Conservation (phyloP, 495 filamentous ascomycete species). For the Neurospora sp. region DNA sequence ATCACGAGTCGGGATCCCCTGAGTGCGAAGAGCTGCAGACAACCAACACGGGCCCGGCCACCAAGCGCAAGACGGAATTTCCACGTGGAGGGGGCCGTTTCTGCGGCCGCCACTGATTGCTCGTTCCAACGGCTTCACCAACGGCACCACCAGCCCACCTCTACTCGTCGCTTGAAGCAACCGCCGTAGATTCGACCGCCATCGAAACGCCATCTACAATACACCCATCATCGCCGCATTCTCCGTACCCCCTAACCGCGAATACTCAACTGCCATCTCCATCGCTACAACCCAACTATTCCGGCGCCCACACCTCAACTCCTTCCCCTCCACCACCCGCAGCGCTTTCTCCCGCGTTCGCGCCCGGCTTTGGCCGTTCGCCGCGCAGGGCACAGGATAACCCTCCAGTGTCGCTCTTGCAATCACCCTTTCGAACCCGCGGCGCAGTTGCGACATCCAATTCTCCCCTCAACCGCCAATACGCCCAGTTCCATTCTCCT, state of each 20-base stretch:
- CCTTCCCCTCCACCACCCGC: slow-evolving; percentile 12
- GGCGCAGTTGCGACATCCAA: slow-evolving; percentile 12
- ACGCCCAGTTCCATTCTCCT: slow-evolving; percentile 7
- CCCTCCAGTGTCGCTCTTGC: slow-evolving; percentile 23
- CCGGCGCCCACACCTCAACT: slow-evolving; percentile 16
- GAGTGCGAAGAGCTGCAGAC: neutral
- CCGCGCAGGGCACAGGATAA: slow-evolving; percentile 31
- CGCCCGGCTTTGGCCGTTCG: slow-evolving; percentile 8
- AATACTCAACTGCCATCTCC: slow-evolving; percentile 25
- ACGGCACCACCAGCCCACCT: slow-evolving; percentile 22
- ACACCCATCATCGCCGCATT: neutral
- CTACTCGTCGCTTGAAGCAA: slow-evolving; percentile 13
- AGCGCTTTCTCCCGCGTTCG: slow-evolving; percentile 9
- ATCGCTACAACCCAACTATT: slow-evolving; percentile 26
- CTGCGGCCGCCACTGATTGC: slow-evolving; percentile 26
- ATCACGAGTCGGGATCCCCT: neutral
- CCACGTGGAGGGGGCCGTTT: slow-evolving; percentile 26
- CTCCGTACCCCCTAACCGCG: slow-evolving; percentile 7
- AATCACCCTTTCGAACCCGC: slow-evolving; percentile 38
- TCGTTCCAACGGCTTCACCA: slow-evolving; percentile 39
- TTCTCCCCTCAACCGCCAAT: slow-evolving; percentile 12
- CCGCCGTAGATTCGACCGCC: slow-evolving; percentile 29
- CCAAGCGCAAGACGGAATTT: slow-evolving; percentile 1
- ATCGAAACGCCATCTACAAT: neutral
- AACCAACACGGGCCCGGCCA: neutral